Conservation (phyloP, 768 basidiomycete species). For the Fomitopsis pulvina region DNA sequence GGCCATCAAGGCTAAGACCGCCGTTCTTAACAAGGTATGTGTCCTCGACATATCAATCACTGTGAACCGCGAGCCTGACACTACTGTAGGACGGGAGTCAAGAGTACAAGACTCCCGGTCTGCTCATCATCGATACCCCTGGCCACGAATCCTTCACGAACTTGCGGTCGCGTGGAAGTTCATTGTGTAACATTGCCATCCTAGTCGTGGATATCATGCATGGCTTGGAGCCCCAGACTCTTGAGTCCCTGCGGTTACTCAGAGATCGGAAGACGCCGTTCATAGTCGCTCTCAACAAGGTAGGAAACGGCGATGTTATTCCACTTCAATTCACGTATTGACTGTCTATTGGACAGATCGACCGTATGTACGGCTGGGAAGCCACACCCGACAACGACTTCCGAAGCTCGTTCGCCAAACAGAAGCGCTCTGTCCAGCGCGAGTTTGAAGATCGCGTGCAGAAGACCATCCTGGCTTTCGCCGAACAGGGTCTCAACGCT, state of each 20-base stretch:
- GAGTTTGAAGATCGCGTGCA: slow-evolving; percentile 88
- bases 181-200: slow-evolving; percentile 97
- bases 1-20: slow-evolving; percentile 89
- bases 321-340: slow-evolving; percentile 1
- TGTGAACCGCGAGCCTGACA: neutral
- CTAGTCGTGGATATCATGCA: slow-evolving; percentile 99
- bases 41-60: neutral
- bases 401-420: slow-evolving; percentile 83
- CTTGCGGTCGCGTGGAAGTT: slow-evolving; percentile 90
- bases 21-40: slow-evolving; percentile 80
- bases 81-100: slow-evolving; percentile 56
- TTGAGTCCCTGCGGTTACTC: slow-evolving; percentile 90
- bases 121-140: slow-evolving; percentile 95
- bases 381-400: slow-evolving; percentile 89
- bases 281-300: slow-evolving; percentile 98
- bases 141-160: slow-evolving; percentile 99
- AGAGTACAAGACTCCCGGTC: slow-evolving; percentile 96
- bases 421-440: slow-evolving; percentile 69
- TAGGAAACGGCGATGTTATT: slow-evolving; percentile 20
- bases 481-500: slow-evolving; percentile 96
- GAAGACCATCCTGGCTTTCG: slow-evolving; percentile 87
- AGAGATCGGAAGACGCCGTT: slow-evolving; percentile 95
- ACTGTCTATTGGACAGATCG: slow-evolving; percentile 72
- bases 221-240: slow-evolving; percentile 95
- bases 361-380: slow-evolving; percentile 95